A percentile compares a stretch with the other conserved stretches of the same genome.
These are phyloP conservation scores for Endocarpon pusillum DNA, from an alignment of 495 filamentous ascomycete species.

Conservation along the genomic window DNA sequence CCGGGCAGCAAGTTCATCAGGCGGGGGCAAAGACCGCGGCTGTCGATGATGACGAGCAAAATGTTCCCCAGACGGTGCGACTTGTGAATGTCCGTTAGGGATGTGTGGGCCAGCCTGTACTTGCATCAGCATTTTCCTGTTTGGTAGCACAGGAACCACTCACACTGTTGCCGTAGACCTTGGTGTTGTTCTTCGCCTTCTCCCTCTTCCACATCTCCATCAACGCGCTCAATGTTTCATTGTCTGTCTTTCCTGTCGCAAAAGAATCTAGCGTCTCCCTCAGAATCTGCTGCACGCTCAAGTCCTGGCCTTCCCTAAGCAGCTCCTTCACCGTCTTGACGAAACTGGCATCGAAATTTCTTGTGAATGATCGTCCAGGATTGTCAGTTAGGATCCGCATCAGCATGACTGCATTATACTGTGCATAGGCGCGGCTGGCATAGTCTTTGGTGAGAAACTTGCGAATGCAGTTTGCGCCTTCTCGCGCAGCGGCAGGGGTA, in stretches of 20 bases:
- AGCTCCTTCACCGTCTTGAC: conserved; percentile 57
- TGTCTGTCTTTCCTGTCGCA: conserved; percentile 41
- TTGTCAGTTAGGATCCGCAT: conserved; percentile 85
- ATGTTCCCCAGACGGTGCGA: conserved; percentile 3
- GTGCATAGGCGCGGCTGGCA: conserved; percentile 42
- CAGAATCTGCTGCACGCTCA: conserved; percentile 64
- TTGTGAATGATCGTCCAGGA: conserved; percentile 73
- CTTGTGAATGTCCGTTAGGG: conserved; percentile 6
- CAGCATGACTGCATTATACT: conserved; percentile 96
- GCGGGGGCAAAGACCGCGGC: conserved; percentile 42
- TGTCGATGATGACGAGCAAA: conserved; percentile 24
- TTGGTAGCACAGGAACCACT: too few species aligned
- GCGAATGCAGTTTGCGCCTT: conserved; percentile 59
- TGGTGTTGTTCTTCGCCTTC: conserved; percentile 41
- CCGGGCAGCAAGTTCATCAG: conserved; percentile 64
- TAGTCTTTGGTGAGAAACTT: conserved; percentile 63
- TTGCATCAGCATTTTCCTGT: too few species aligned
- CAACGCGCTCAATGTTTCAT: conserved; percentile 50
- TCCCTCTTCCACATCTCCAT: conserved; percentile 83
- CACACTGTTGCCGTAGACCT: conserved; percentile 4
- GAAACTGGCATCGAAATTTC: conserved; percentile 73
- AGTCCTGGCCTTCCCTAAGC: conserved; percentile 52
- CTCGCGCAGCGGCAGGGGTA: conserved; percentile 64
- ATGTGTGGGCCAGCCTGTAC: conserved; percentile 1
- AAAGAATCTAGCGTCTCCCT: conserved; percentile 69